Evolutionary conservation across 1,139 yeast genomes (phyloP).

Genomic region (Taphrina pruni): DNA sequence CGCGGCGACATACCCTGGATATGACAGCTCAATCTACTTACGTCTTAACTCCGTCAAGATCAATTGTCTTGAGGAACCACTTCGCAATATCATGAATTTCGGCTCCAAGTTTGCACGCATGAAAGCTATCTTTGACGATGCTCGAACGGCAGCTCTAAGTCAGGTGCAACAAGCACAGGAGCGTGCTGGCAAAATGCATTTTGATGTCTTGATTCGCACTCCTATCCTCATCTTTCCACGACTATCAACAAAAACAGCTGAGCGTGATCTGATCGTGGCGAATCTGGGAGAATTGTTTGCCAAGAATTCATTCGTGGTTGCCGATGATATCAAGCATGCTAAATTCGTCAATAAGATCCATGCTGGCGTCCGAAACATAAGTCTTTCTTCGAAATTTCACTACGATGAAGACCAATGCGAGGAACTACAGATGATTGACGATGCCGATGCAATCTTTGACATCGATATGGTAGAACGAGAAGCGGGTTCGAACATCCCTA

Average conservation of each 20-base stretch:
- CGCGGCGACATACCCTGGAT: conserved; percentile 54
- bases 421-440: conserved; percentile 67
- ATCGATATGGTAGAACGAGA: conserved; percentile 63
- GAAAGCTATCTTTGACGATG: conserved; percentile 85
- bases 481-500: conserved; percentile 56
- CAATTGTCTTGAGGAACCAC: conserved; percentile 81
- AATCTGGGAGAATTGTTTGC: conserved; percentile 85
- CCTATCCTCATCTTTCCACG: conserved; percentile 85
- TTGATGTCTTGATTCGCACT: conserved; percentile 74
- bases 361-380: conserved; percentile 76
- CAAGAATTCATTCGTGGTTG: conserved; percentile 61
- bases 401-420: conserved; percentile 60
- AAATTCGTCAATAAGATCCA: conserved; percentile 59
- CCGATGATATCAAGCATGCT: conserved; percentile 47
- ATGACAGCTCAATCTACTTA: conserved; percentile 66
- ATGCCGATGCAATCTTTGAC: conserved; percentile 68
- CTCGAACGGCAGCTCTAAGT: conserved; percentile 81
- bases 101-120: conserved; percentile 77
- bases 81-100: conserved; percentile 69
- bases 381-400: conserved; percentile 65
- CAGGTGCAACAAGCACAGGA: conserved; percentile 70
- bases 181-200: conserved; percentile 64
- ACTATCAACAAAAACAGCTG: conserved; percentile 51
- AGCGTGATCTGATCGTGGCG: conserved; percentile 69
- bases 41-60: conserved; percentile 75